Conservation (phyloP, 768 basidiomycete species). For the Tulasnella sp. region DNA sequence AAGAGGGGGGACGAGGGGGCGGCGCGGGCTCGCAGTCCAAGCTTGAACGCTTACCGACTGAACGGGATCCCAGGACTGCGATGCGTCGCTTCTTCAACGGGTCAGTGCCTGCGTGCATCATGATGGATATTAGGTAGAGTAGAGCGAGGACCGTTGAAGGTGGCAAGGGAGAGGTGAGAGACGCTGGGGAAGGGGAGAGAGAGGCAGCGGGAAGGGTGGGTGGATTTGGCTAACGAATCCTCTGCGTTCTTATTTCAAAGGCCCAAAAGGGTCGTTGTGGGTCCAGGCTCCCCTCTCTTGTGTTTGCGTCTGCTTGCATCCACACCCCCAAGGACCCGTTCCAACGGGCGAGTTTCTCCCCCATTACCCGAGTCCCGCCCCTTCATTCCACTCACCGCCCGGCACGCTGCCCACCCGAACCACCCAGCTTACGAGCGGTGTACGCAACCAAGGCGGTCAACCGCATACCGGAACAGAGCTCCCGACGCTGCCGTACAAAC, state of each 20-base stretch:
- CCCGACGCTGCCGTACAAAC: conserved; percentile 17
- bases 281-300: background rate
- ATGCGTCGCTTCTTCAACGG: conserved; percentile 80
- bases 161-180: background rate
- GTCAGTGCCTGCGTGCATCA: conserved; percentile 34
- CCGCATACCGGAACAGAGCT: background rate
- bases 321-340: too few relatives aligned
- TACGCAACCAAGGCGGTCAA: too few relatives aligned
- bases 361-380: conserved; percentile 5
- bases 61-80: conserved; percentile 82
- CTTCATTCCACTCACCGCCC: conserved; percentile 5
- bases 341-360: background rate
- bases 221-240: conserved; percentile 7
- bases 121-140: conserved; percentile 14
- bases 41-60: conserved; percentile 67
- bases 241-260: conserved; percentile 14
- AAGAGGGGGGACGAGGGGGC: conserved; percentile 24
- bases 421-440: too few relatives aligned
- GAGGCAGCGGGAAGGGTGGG: background rate
- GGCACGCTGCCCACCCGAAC: background rate
- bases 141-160: conserved; percentile 3
- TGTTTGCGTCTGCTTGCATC: background rate
- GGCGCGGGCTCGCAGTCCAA: conserved; percentile 15
- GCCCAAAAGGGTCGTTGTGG: conserved; percentile 12
- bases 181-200: background rate